Percentiles rank a stretch among this genome's conserved stretches.
These are phyloP conservation scores for Cladophialophora chaetospira DNA, from an alignment of 2,329 filamentous ascomycete species.

Conservation along the genomic window DNA sequence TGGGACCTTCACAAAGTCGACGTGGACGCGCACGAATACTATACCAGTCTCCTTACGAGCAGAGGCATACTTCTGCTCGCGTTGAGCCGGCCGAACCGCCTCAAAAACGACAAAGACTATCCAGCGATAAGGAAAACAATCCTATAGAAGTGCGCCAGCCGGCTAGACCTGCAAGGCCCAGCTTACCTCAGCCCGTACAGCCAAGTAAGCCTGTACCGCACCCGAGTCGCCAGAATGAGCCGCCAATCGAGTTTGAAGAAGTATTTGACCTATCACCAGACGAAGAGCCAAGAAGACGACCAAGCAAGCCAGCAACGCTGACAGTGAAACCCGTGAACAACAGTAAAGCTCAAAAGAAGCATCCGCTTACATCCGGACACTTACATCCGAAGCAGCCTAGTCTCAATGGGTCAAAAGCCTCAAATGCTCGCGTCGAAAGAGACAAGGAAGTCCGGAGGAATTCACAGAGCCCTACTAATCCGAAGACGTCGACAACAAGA, in stretches of 20 bases:
- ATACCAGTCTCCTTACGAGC: constrained; percentile 66
- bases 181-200: constrained; percentile 18
- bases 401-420: not conserved
- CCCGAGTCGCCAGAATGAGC: not conserved
- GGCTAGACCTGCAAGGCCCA: not conserved
- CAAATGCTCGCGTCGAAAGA: not conserved
- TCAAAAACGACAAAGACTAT: constrained; percentile 39
- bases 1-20: constrained; percentile 66
- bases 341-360: constrained; percentile 3
- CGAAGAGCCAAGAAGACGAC: constrained; percentile 17
- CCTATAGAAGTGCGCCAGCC: not conserved
- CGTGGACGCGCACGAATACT: constrained; percentile 63
- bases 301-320: not conserved
- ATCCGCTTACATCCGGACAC: not conserved
- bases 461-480: not conserved
- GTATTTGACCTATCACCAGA: constrained; percentile 28
- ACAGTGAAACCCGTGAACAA: not conserved
- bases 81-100: constrained; percentile 33
- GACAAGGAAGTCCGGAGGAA: not conserved
- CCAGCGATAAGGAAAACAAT: constrained; percentile 26
- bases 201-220: constrained; percentile 7
- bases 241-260: constrained; percentile 14
- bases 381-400: not conserved
- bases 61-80: constrained; percentile 42
- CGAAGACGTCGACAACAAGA: not conserved